Base-by-base conservation (phyloP, 106 monocot species). In the Dendrobium catenatum region DNA sequence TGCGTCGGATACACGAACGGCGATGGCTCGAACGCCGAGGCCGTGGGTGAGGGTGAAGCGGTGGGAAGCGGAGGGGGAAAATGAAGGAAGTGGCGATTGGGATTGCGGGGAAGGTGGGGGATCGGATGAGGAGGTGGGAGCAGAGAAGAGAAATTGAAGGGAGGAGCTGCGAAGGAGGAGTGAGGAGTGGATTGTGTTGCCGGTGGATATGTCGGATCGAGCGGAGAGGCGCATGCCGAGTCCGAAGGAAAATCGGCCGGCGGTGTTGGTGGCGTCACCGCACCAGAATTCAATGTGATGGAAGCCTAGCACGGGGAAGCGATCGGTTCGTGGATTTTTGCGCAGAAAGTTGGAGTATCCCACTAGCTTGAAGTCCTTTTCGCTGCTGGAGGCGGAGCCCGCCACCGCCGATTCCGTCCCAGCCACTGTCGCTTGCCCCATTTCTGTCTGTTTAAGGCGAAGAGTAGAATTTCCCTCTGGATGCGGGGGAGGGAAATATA, bases 261-360 rank as follows among this genome's bases (percentile, higher is more conserved):
- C 84, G 75, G 84, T 41, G 83, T 81, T 81, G 79, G 88, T 86
- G 78, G 94, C 92, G 82, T 97, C 97, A 82, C 84, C 77, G 82
- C 88, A 84, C 92, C 92, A 97, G 90, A 97, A 93, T 85, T 97
- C 97, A 77, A 97, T 51, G 79, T 97, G 97, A 89, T 97, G 97
- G 92, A 94, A 97, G 43, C 85, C 79, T n/a, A 61, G 85, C 16
- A 93, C 90, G 4, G 84, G 85, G 84, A 94, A 93, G 4, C 81
- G 79, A 84, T 97, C 94, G 26, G 75, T 82, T 42, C 84, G 87
- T 19, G 92, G 94, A 79, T 97, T 97, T 13, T 67, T 9, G 22
- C 94, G 94, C 80, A 92, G 82, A 89, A 97, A 97, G 11, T 80
- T 70, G 29, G 78, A 77, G 87, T 82, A 87, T 15, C 94, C 94